Evolutionary conservation across 2,329 filamentous ascomycete genomes (phyloP).

Genomic region (Fusarium concolor): DNA sequence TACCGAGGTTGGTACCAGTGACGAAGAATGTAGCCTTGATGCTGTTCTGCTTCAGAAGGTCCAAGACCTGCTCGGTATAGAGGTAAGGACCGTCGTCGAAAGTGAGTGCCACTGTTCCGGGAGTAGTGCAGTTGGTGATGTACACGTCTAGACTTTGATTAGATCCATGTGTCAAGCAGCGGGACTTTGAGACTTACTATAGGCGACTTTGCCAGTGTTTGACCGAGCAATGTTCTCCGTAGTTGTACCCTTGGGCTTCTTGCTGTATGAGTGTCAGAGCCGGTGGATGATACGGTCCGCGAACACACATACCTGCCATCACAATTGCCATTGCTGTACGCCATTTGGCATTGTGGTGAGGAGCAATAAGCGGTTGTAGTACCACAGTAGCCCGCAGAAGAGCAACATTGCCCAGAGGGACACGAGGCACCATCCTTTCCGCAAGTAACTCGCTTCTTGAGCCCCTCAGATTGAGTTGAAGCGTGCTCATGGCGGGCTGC

Average conservation of each 20-base stretch:
- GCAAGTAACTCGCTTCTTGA: too few species aligned
- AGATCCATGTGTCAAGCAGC: not conserved
- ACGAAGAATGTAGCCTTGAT: too few species aligned
- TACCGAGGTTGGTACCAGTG: too few species aligned
- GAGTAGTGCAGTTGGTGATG: conserved; percentile 48
- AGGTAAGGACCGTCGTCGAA: conserved; percentile 60
- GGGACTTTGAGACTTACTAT: conserved; percentile 41
- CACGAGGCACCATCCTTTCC: too few species aligned
- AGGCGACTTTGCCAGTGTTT: conserved; percentile 48
- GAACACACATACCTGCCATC: conserved; percentile 50
- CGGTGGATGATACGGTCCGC: accelerated
- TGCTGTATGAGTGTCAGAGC: conserved; percentile 33
- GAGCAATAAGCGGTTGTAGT: too few species aligned
- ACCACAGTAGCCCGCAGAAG: too few species aligned
- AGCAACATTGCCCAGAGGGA: too few species aligned
- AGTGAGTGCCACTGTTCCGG: conserved; percentile 56
- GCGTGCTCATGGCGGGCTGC: too few species aligned
- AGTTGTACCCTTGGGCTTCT: conserved; percentile 45
- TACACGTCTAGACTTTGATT: conserved; percentile 39
- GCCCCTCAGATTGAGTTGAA: too few species aligned
- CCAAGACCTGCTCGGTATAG: conserved; percentile 52
- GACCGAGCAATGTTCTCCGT: conserved; percentile 48
- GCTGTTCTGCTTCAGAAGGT: too few species aligned
- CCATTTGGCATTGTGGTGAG: too few species aligned
- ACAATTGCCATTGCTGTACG: conserved; percentile 44